Evolutionary conservation across 2,329 filamentous ascomycete species (phyloP).

Genomic region (Aspergillus jensenii): DNA sequence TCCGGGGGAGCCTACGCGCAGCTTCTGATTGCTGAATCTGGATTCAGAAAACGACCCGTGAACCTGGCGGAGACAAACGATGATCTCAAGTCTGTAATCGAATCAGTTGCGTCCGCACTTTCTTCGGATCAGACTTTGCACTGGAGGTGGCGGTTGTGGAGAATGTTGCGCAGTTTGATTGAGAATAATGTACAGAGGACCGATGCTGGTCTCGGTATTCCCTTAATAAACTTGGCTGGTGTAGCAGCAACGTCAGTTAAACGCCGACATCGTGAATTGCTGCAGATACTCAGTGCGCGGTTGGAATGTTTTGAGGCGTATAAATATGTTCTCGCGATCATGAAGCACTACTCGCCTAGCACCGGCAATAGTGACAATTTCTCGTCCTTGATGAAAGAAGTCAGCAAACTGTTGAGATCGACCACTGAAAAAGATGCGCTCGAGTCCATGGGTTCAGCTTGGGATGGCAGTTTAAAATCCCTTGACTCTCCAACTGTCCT

Average conservation of each 20-base stretch:
- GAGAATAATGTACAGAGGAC: conserved; percentile 27
- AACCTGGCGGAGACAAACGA: conserved; percentile 25
- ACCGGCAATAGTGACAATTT: conserved; percentile 26
- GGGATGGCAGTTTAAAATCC: conserved; percentile 40
- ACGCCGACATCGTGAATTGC: conserved; percentile 27
- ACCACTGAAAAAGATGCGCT: conserved; percentile 25
- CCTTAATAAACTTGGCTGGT: conserved; percentile 25
- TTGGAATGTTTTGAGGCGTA: conserved; percentile 41
- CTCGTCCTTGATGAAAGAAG: conserved; percentile 23
- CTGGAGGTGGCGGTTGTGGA: conserved; percentile 46
- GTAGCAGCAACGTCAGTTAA: conserved; percentile 30
- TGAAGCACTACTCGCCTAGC: conserved; percentile 22
- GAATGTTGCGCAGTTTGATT: conserved; percentile 34
- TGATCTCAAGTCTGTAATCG: conserved; percentile 24
- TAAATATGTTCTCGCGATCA: conserved; percentile 30
- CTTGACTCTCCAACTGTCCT: conserved; percentile 31
- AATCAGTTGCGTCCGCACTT: conserved; percentile 29
- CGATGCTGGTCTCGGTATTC: conserved; percentile 20
- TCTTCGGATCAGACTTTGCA: conserved; percentile 31
- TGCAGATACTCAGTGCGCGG: conserved; percentile 24
- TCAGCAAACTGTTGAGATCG: conserved; percentile 25
- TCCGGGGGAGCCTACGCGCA: conserved; percentile 33
- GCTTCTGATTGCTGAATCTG: conserved; percentile 38
- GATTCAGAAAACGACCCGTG: conserved; percentile 27
- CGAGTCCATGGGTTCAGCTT: conserved; percentile 28